These are phyloP conservation scores for Boletus rubropictus DNA, from an alignment of 768 basidiomycete genomes.

Conservation along the genomic window DNA sequence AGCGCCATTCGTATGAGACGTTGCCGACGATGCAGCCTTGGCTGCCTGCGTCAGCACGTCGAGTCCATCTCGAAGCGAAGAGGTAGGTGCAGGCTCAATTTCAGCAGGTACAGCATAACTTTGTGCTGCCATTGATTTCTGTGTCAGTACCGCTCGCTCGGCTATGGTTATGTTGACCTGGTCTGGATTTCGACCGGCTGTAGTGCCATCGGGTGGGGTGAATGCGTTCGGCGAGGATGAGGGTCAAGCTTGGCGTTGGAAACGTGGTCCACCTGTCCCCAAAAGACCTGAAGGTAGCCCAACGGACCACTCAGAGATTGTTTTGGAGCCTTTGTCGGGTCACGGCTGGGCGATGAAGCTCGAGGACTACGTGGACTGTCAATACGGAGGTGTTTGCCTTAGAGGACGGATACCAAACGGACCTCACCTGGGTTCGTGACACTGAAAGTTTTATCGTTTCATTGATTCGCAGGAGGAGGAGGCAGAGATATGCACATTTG, in stretches of 20 bases:
- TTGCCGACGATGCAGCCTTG: neutral
- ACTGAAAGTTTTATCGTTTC: slow-evolving; percentile 47
- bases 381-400: slow-evolving; percentile 44
- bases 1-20: slow-evolving; percentile 1
- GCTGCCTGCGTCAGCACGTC: slow-evolving; percentile 39
- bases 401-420: slow-evolving; percentile 41
- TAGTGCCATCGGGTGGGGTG: too few relatives aligned
- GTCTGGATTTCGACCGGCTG: too few relatives aligned
- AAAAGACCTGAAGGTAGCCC: slow-evolving; percentile 34
- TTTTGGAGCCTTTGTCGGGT: slow-evolving; percentile 57
- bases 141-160: slow-evolving; percentile 57
- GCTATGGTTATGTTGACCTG: slow-evolving; percentile 88
- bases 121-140: slow-evolving; percentile 38
- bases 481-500: slow-evolving; percentile 36
- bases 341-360: slow-evolving; percentile 42
- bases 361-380: slow-evolving; percentile 16
- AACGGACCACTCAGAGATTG: slow-evolving; percentile 49
- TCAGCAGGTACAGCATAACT: slow-evolving; percentile 11
- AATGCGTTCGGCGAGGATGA: too few relatives aligned
- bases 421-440: slow-evolving; percentile 49
- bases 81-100: neutral
- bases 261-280: slow-evolving; percentile 15
- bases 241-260: slow-evolving; percentile 25
- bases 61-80: slow-evolving; percentile 60
- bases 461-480: slow-evolving; percentile 53